Evolutionary conservation across 1,139 yeast genomes (phyloP).

Genomic region (Candida tunisiensis): DNA sequence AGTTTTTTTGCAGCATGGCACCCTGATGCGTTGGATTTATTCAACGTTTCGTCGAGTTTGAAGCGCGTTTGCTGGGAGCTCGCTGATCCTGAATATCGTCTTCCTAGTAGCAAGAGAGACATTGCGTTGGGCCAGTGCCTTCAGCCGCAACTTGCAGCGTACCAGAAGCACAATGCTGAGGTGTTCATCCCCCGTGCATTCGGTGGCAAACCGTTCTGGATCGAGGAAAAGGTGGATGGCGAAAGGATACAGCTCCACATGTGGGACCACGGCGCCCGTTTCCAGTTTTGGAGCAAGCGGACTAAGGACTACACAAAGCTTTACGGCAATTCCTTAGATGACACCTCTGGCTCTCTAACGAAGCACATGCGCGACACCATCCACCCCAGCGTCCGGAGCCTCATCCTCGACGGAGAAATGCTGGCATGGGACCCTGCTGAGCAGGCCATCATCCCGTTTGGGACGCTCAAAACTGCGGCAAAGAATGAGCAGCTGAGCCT

Average conservation of each 20-base stretch:
- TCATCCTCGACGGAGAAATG: constrained; percentile 85
- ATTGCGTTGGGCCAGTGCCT: constrained; percentile 14
- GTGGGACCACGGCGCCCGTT: constrained; percentile 22
- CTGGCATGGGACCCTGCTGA: constrained; percentile 62
- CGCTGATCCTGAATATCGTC: constrained; percentile 28
- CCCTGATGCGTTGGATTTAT: constrained; percentile 55
- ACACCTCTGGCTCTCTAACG: constrained; percentile 40
- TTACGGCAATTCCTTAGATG: constrained; percentile 47
- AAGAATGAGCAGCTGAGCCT: constrained; percentile 12
- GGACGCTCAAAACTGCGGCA: constrained; percentile 60
- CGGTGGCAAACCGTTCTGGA: constrained; percentile 32
- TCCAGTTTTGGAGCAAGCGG: constrained; percentile 50
- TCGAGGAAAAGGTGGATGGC: constrained; percentile 92
- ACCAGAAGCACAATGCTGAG: constrained; percentile 8
- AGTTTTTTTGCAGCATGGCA: constrained; percentile 58
- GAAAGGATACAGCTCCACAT: constrained; percentile 70
- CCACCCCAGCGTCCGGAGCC: constrained; percentile 23
- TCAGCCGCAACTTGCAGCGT: constrained; percentile 28
- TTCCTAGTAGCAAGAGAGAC: constrained; percentile 25
- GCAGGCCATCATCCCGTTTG: constrained; percentile 55
- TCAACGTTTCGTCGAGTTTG: constrained; percentile 51
- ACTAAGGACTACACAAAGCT: constrained; percentile 58
- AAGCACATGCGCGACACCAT: constrained; percentile 32
- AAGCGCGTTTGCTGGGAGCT: constrained; percentile 44
- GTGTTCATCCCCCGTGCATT: neutral